Conservation (phyloP, 2,329 filamentous ascomycete species). For the Colletotrichum tamarilloi region DNA sequence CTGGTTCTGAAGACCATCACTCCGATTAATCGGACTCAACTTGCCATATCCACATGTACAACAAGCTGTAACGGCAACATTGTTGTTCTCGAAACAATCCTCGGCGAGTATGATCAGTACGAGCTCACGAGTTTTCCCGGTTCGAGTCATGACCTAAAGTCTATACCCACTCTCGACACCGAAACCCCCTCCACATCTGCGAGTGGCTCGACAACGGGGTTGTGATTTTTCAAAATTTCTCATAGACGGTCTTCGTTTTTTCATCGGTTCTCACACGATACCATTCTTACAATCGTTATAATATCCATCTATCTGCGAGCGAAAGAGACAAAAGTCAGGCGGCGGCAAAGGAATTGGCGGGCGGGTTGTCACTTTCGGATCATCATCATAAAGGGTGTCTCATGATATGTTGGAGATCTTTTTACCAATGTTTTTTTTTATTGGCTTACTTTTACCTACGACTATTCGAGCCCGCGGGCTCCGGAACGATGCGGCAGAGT, state of each 20-base stretch:
- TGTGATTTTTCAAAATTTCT: not conserved
- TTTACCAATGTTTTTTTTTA: not conserved
- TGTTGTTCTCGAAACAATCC: constrained; percentile 2
- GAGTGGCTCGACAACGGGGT: constrained; percentile 12
- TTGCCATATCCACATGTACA: not conserved
- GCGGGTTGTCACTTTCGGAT: constrained; percentile 29
- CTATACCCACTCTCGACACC: constrained; percentile 23
- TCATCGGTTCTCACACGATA: constrained; percentile 22
- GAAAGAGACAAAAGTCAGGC: constrained; percentile 35
- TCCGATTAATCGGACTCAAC: constrained; percentile 58
- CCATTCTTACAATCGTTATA: constrained; percentile 36
- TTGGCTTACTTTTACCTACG: constrained; percentile 1
- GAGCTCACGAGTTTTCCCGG: constrained; percentile 35
- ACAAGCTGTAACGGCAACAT: not conserved
- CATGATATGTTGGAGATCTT: constrained; percentile 27
- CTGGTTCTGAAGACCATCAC: constrained; percentile 72
- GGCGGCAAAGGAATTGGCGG: constrained; percentile 22
- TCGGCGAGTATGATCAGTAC: constrained; percentile 17
- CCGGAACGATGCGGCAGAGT: not conserved
- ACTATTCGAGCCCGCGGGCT: not conserved
- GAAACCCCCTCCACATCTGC: constrained; percentile 1
- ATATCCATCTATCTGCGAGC: constrained; percentile 35
- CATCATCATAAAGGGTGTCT: constrained; percentile 25
- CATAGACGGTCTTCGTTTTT: constrained; percentile 25
- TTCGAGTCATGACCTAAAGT: constrained; percentile 34